Evolutionary conservation across 2,329 filamentous ascomycete genomes (phyloP).

Genomic region (Blastomyces silverae): DNA sequence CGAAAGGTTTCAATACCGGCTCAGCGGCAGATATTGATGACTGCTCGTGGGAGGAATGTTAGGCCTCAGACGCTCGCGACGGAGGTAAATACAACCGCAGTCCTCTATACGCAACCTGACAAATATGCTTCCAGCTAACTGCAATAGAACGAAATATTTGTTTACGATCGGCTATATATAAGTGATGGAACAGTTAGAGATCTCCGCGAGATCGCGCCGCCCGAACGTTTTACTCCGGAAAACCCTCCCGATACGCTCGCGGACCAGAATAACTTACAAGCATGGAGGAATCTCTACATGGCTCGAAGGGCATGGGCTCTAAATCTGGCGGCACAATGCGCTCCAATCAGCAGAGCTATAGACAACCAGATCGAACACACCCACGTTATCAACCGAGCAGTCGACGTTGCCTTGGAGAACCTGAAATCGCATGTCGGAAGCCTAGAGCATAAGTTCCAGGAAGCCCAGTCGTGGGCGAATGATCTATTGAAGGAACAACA

Average conservation of each 20-base stretch:
- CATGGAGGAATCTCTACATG: conserved; percentile 85
- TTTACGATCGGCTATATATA: conserved; percentile 78
- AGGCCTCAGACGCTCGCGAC: conserved; percentile 71
- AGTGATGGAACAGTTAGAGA: conserved; percentile 43
- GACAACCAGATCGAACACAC: conserved; percentile 47
- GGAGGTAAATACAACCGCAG: conserved; percentile 53
- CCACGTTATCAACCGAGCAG: conserved; percentile 60
- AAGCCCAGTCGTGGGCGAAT: conserved; percentile 43
- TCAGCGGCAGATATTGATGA: conserved; percentile 80
- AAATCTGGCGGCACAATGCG: conserved; percentile 61
- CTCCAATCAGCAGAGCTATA: conserved; percentile 55
- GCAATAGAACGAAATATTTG: conserved; percentile 74
- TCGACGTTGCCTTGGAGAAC: conserved; percentile 77
- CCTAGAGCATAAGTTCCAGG: conserved; percentile 42
- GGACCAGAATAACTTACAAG: conserved; percentile 69
- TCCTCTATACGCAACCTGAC: conserved; percentile 6
- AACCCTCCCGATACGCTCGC: conserved; percentile 71
- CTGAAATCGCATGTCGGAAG: conserved; percentile 44
- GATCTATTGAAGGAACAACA: conserved; percentile 41
- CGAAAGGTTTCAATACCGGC: conserved; percentile 65
- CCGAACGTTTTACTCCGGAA: conserved; percentile 53
- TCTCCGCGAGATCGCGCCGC: conserved; percentile 48
- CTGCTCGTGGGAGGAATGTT: conserved; percentile 73
- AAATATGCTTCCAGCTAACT: conserved; percentile 14
- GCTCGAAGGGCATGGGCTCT: conserved; percentile 73